A percentile compares a stretch with the other conserved stretches of the same genome.
These are phyloP conservation scores for Chrysopogon serrulatus DNA, from an alignment of 176 grass and related monocot genomes.

Conservation along the genomic window DNA sequence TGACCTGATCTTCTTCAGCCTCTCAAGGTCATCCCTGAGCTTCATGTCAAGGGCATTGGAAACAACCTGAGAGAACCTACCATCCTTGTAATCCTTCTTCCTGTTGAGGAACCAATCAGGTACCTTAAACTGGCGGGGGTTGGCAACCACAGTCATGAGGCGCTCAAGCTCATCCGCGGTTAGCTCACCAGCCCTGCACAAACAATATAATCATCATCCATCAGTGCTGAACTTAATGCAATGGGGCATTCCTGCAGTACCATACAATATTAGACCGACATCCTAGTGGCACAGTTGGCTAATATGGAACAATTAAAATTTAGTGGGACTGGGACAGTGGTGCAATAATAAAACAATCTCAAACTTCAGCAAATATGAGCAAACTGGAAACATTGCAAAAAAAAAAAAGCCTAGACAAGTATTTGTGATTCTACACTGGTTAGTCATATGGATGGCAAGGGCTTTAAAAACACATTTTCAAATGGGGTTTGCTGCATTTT, in stretches of 20 bases:
- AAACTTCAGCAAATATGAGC: neutral
- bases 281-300: neutral
- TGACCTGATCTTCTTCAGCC: conserved; percentile 80
- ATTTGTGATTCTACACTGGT: neutral
- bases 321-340: neutral
- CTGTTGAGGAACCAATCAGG: conserved; percentile 77
- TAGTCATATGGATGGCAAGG: neutral
- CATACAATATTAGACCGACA: neutral
- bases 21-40: conserved; percentile 75
- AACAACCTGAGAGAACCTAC: conserved; percentile 70
- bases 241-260: rapidly evolving
- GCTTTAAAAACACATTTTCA: neutral
- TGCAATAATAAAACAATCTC: neutral
- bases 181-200: conserved; percentile 30
- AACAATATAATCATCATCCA: neutral
- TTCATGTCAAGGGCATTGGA: conserved; percentile 81
- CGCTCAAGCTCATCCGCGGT: conserved; percentile 46
- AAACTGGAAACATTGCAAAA: neutral
- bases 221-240: neutral
- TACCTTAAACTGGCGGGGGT: conserved; percentile 65
- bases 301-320: neutral
- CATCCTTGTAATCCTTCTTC: conserved; percentile 85
- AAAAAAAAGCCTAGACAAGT: neutral
- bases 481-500: neutral
- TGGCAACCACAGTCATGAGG: conserved; percentile 62